Base-by-base conservation (phyloP, 164 flowering plant species). In the Nelumbo lutea region DNA sequence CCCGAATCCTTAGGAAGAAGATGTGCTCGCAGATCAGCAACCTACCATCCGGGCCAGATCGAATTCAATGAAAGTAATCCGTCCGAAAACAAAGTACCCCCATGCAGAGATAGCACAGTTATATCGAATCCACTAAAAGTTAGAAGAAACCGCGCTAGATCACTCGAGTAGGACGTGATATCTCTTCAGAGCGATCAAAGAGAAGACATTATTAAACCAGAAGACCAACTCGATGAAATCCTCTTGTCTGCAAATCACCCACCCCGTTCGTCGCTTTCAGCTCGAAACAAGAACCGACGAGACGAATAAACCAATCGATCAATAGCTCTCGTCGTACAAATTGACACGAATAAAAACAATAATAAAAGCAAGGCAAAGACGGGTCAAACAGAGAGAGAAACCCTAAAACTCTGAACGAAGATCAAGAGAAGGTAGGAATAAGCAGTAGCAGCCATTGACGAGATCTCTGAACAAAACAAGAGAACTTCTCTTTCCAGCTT, bases 401-500 rank as follows among this genome's bases (percentile, higher is more conserved):
- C 7, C 9, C 7, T 7, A 51, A 51, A 51, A 51, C 7, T 7
- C 2, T 10, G 5, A 15, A 42, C 9, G 44, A 4, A 5, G 6
- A 5, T 40, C 2, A 61, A 15, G 5, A 61, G 10, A 9, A 60
- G 4, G 44, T 1, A 5, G 41, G 4, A 5, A 61, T 10, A 7
- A 42, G 27, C 6, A 8, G 41, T 6, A 58, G 53, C 2, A 68
- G 62, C 27, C 51, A 52, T 65, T 15, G 69, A 48, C 62, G 68
- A 48, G 47, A 56, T 61, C 14, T 13, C 38, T 47, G 42, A 41
- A 42, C n/a, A 7, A 14, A 42, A 61, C 42, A 11, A 65, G 14
- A 27, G 43, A 65, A 57, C 58, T 38, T 50, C 64, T 57, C 74
- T 58, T 65, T 65, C 64, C n/a, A 65, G 10, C 42, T 44, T 69